phyloP scores from a whole-genome alignment of 2,329 filamentous ascomycete genomes.

The Talaromyces sp. region DNA sequence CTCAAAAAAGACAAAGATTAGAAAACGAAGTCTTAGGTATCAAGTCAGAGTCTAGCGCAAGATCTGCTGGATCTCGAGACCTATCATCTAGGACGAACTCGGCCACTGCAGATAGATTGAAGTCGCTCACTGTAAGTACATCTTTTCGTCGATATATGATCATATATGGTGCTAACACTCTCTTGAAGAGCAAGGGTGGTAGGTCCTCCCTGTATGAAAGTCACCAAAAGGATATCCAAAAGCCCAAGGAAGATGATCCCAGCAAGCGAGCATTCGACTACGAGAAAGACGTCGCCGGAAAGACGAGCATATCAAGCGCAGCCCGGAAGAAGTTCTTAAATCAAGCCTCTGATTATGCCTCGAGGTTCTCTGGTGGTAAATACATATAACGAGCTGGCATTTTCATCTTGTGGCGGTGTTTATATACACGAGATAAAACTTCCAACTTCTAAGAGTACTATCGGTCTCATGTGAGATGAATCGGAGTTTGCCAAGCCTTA shows the following conservation, averaged over 20 bases:
- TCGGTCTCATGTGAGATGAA: neutral
- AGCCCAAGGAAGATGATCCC: slow-evolving; percentile 68
- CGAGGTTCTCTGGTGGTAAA: slow-evolving; percentile 66
- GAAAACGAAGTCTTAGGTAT: slow-evolving; percentile 78
- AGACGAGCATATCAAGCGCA: slow-evolving; percentile 61
- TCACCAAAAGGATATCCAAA: slow-evolving; percentile 43
- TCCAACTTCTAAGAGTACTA: neutral
- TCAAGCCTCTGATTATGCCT: slow-evolving; percentile 70
- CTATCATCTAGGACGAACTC: slow-evolving; percentile 31
- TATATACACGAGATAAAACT: neutral
- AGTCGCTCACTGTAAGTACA: slow-evolving; percentile 43
- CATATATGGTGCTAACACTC: neutral
- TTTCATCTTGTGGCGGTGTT: neutral
- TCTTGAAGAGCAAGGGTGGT: slow-evolving; percentile 48
- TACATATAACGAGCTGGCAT: slow-evolving; percentile 41
- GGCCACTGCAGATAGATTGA: slow-evolving; percentile 51
- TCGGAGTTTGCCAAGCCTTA: neutral
- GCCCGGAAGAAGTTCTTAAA: slow-evolving; percentile 70
- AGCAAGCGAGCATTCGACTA: slow-evolving; percentile 78
- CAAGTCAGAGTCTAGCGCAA: slow-evolving; percentile 26
- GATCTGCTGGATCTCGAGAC: slow-evolving; percentile 14
- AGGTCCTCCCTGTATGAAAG: slow-evolving; percentile 60
- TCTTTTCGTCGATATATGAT: slow-evolving; percentile 1
- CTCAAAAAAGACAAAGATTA: slow-evolving; percentile 73
- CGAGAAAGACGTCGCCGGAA: slow-evolving; percentile 82